Conservation (phyloP, 2,329 filamentous ascomycete genomes). For the Monilinia vaccinii-corymbosi region DNA sequence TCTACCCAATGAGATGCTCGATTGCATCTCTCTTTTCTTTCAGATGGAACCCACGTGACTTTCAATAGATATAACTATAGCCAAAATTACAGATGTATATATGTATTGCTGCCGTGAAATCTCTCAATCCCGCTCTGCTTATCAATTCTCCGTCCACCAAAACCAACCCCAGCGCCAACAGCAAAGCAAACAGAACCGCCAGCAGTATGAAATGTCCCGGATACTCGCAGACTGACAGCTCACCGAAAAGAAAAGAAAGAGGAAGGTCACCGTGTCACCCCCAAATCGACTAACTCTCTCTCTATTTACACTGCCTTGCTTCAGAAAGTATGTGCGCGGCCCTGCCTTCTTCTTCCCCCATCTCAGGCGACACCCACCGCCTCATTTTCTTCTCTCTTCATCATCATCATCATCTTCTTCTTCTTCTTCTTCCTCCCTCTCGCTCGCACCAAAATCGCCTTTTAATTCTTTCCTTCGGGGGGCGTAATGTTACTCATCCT, state of each 20-base stretch:
- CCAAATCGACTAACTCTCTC: not conserved
- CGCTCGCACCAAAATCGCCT: not conserved
- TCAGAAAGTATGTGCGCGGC: too few species aligned
- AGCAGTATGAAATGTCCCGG: not conserved
- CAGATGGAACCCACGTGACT: too few species aligned
- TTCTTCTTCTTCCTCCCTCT: not conserved
- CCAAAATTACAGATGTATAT: too few species aligned
- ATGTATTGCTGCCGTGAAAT: too few species aligned
- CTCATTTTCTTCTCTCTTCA: not conserved
- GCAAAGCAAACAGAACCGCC: too few species aligned
- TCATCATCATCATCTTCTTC: too few species aligned
- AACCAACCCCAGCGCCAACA: too few species aligned
- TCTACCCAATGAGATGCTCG: too few species aligned
- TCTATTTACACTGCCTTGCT: not conserved
- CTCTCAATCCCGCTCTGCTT: constrained; percentile 7
- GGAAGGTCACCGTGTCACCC: not conserved
- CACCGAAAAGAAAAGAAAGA: not conserved
- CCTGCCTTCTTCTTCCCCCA: too few species aligned
- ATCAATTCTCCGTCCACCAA: constrained; percentile 12
- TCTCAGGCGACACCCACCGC: too few species aligned
- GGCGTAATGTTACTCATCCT: not conserved
- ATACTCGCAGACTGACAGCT: constrained; percentile 9
- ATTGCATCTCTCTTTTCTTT: too few species aligned
- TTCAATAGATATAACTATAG: too few species aligned
- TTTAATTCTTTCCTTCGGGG: not conserved